Conservation (phyloP, 2,329 filamentous ascomycete genomes). For the Fusarium palustre region DNA sequence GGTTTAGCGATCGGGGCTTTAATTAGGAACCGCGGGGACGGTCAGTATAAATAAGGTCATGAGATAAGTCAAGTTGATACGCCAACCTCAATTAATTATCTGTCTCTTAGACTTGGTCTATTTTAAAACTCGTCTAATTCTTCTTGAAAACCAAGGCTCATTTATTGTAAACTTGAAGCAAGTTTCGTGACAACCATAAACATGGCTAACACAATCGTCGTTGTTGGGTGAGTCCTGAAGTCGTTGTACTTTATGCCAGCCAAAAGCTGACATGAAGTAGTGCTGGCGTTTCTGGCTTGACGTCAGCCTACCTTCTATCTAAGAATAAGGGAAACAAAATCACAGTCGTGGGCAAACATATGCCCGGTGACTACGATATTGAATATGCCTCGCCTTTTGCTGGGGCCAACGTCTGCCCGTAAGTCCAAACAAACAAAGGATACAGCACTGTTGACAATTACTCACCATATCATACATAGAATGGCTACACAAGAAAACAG, state of each 20-base stretch:
- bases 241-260: neutral
- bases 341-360: constrained; percentile 85
- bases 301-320: constrained; percentile 62
- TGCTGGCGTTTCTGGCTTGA: constrained; percentile 65
- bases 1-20: constrained; percentile 29
- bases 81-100: constrained; percentile 8
- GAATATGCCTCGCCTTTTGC: constrained; percentile 93
- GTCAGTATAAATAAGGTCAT: constrained; percentile 15
- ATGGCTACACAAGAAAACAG: constrained; percentile 59
- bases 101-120: neutral
- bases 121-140: neutral
- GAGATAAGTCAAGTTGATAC: constrained; percentile 14
- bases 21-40: constrained; percentile 23
- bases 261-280: constrained; percentile 41
- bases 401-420: constrained; percentile 84
- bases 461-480: constrained; percentile 50
- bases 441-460: neutral
- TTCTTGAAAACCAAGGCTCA: neutral
- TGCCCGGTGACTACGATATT: constrained; percentile 93
- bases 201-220: constrained; percentile 51
- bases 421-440: constrained; percentile 48
- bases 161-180: neutral
- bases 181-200: constrained; percentile 2
- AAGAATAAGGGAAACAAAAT: constrained; percentile 61
- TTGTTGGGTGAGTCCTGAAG: constrained; percentile 50